A percentile compares a stretch with the other conserved stretches of the same genome.
Conservation (phyloP, 345 rosid species). For the Gossypium stocksii region DNA sequence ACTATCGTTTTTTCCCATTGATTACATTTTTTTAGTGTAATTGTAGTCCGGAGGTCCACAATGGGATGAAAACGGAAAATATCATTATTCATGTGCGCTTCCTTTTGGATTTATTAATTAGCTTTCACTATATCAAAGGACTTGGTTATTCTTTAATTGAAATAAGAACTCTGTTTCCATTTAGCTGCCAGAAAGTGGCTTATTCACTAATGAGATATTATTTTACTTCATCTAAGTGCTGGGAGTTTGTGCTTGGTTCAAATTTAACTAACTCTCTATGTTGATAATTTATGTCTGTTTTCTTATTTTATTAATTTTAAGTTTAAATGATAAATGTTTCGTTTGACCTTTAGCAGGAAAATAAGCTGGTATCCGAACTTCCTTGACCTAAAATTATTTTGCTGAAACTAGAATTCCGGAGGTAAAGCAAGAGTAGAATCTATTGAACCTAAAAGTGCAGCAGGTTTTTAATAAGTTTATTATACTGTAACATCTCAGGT, state of each 20-base stretch:
- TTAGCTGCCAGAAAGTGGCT: background rate
- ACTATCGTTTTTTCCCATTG: background rate
- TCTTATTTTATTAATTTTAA: background rate
- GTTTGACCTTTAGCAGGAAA: constrained; percentile 4
- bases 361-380: background rate
- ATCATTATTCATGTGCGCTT: background rate
- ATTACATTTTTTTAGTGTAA: background rate
- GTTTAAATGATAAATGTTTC: background rate
- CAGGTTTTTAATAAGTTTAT: background rate
- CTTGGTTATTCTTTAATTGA: background rate
- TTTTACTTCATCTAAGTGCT: background rate
- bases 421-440: background rate
- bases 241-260: background rate
- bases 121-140: background rate
- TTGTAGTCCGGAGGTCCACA: background rate
- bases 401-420: background rate
- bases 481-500: background rate
- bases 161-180: background rate
- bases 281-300: background rate
- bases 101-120: background rate
- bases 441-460: background rate
- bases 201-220: background rate
- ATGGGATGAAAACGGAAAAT: no score
- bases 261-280: background rate
- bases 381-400: background rate